Conservation (phyloP, 2,329 filamentous ascomycete species). For the Geosmithia flava region DNA sequence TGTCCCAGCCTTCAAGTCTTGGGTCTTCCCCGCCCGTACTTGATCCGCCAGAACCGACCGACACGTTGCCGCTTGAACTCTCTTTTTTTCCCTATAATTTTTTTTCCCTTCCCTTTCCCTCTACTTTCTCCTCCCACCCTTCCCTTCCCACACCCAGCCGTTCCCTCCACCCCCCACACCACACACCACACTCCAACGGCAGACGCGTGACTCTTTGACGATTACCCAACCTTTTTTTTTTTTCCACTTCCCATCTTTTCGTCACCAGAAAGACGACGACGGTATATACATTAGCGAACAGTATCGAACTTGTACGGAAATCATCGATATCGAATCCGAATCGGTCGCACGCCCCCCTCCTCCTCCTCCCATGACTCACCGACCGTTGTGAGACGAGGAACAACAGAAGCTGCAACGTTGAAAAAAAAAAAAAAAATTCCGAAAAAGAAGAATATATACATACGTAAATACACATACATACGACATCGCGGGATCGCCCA, state of each 20-base stretch:
- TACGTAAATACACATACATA: neutral
- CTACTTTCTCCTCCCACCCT: neutral
- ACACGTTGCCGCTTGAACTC: neutral
- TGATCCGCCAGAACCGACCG: neutral
- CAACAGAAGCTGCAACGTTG: too few species aligned
- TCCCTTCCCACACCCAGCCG: neutral
- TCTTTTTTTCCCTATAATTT: neutral
- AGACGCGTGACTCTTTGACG: neutral
- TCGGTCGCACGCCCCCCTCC: neutral
- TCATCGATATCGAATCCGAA: neutral
- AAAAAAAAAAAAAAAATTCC: too few species aligned
- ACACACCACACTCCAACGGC: neutral
- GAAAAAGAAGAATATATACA: too few species aligned
- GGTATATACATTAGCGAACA: neutral
- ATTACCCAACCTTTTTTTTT: neutral
- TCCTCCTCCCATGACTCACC: neutral
- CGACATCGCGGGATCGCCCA: neutral
- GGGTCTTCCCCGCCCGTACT: too few species aligned
- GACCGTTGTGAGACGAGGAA: neutral
- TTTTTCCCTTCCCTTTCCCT: neutral
- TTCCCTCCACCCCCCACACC: conserved; percentile 3
- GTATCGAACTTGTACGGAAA: neutral
- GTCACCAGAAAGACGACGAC: neutral
- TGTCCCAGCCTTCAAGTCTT: too few species aligned
- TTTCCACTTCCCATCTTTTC: too few species aligned